Conservation (phyloP, 2,329 filamentous ascomycete species). For the Trichoderma guizhouense region DNA sequence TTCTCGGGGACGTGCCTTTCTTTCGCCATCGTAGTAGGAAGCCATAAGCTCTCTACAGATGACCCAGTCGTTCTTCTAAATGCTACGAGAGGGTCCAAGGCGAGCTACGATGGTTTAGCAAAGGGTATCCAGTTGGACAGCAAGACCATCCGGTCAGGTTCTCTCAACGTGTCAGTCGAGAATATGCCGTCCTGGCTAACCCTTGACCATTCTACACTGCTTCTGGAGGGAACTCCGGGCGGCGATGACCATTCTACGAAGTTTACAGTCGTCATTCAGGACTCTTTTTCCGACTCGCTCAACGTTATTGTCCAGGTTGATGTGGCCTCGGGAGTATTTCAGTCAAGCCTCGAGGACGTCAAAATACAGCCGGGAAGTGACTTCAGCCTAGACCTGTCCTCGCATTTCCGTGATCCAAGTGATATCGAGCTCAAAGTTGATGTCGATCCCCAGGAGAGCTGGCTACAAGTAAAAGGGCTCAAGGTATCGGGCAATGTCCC, state of each 20-base stretch:
- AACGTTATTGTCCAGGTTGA: slow-evolving; percentile 48
- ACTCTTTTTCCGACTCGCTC: slow-evolving; percentile 58
- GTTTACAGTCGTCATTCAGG: slow-evolving; percentile 59
- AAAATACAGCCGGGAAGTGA: slow-evolving; percentile 39
- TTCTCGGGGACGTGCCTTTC: slow-evolving; percentile 64
- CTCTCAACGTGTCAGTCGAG: slow-evolving; percentile 51
- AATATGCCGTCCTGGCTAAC: slow-evolving; percentile 66
- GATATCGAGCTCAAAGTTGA: slow-evolving; percentile 38
- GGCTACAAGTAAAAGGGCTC: slow-evolving; percentile 41
- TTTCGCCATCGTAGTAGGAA: slow-evolving; percentile 71
- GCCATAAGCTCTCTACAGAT: slow-evolving; percentile 64
- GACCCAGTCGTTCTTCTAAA: slow-evolving; percentile 56
- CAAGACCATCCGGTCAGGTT: slow-evolving; percentile 42
- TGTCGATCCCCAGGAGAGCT: slow-evolving; percentile 37
- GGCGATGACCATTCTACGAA: slow-evolving; percentile 56
- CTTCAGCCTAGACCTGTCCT: slow-evolving; percentile 42
- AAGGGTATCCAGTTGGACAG: slow-evolving; percentile 57
- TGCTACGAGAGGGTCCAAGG: slow-evolving; percentile 48
- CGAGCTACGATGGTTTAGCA: slow-evolving; percentile 53
- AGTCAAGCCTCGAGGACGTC: slow-evolving; percentile 38
- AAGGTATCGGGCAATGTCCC: slow-evolving; percentile 43
- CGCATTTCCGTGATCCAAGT: slow-evolving; percentile 40
- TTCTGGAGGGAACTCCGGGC: slow-evolving; percentile 62
- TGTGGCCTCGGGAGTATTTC: slow-evolving; percentile 39
- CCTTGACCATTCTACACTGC: slow-evolving; percentile 60